Conservation (phyloP, 2,329 filamentous ascomycete genomes). For the Parasarocladium wereldwijsianum region DNA sequence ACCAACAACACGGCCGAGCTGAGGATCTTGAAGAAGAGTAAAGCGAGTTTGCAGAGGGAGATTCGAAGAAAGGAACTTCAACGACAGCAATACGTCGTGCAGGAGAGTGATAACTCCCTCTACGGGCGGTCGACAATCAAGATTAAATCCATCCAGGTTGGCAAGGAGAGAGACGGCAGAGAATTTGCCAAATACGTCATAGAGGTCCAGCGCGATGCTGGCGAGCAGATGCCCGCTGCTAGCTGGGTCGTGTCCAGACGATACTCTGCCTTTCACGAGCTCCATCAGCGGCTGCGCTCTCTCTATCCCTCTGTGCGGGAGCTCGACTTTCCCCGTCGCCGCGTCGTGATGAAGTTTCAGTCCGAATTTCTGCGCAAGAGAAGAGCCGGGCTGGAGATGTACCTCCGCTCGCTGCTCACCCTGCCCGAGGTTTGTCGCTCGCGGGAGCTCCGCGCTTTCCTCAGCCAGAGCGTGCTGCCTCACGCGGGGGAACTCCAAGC, state of each 20-base stretch:
- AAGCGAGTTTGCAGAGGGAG: constrained; percentile 82
- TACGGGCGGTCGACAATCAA: constrained; percentile 81
- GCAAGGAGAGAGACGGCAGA: constrained; percentile 78
- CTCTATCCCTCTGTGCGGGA: constrained; percentile 78
- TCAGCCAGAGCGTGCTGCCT: constrained; percentile 78
- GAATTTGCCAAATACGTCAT: constrained; percentile 91
- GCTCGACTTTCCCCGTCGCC: constrained; percentile 80
- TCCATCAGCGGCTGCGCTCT: constrained; percentile 76
- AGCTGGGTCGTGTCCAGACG: constrained; percentile 85
- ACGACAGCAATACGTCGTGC: constrained; percentile 88
- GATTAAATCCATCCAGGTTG: constrained; percentile 88
- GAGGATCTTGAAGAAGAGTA: constrained; percentile 83
- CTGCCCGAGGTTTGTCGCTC: constrained; percentile 90
- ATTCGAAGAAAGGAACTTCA: constrained; percentile 91
- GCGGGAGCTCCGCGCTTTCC: constrained; percentile 77
- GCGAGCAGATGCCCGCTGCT: constrained; percentile 92
- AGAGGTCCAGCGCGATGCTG: constrained; percentile 78
- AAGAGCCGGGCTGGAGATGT: constrained; percentile 68
- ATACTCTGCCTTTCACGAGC: constrained; percentile 93
- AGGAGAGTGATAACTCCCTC: constrained; percentile 94
- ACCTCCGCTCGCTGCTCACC: constrained; percentile 66
- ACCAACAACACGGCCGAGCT: constrained; percentile 94
- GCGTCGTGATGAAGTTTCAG: constrained; percentile 92
- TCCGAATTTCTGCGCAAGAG: constrained; percentile 91
- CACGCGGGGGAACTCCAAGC: too few species aligned